These are phyloP conservation scores for Diospyros kaki DNA, from an alignment of 148 eudicot genomes.

Conservation along the genomic window DNA sequence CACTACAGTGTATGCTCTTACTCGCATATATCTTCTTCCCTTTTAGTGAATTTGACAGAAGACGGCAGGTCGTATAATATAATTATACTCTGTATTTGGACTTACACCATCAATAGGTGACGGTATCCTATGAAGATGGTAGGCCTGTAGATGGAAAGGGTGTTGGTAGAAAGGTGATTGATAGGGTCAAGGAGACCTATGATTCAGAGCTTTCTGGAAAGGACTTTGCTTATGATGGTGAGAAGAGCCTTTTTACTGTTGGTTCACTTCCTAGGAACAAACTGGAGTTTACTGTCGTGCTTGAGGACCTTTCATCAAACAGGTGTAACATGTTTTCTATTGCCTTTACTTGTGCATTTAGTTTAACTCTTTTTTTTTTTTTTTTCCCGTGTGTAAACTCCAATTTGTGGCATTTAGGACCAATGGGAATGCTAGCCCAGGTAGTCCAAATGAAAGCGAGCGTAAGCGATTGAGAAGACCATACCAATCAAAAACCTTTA, in stretches of 20 bases:
- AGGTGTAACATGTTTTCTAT: conserved; percentile 33
- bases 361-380: not conserved
- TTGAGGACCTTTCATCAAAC: conserved; percentile 63
- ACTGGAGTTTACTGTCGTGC: conserved; percentile 75
- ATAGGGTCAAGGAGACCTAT: conserved; percentile 73
- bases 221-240: conserved; percentile 91
- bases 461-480: conserved; percentile 65
- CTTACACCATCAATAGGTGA: conserved; percentile 45
- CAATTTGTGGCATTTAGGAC: conserved; percentile 31
- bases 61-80: not conserved
- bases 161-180: conserved; percentile 70
- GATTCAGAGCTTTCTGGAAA: conserved; percentile 75
- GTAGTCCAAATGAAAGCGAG: conserved; percentile 55
- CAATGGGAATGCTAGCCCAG: conserved; percentile 55
- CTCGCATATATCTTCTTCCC: not conserved
- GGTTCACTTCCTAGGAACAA: conserved; percentile 87
- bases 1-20: conserved; percentile 73
- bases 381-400: not conserved
- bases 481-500: conserved; percentile 64
- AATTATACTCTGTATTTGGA: not conserved
- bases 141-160: conserved; percentile 85
- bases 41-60: not conserved
- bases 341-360: not conserved
- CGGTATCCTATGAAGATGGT: conserved; percentile 84
- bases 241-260: conserved; percentile 86